Percentiles rank a stretch among this genome's conserved stretches.
Conservation (phyloP, 164 flowering plant species). For the Tetracentron sinense region DNA sequence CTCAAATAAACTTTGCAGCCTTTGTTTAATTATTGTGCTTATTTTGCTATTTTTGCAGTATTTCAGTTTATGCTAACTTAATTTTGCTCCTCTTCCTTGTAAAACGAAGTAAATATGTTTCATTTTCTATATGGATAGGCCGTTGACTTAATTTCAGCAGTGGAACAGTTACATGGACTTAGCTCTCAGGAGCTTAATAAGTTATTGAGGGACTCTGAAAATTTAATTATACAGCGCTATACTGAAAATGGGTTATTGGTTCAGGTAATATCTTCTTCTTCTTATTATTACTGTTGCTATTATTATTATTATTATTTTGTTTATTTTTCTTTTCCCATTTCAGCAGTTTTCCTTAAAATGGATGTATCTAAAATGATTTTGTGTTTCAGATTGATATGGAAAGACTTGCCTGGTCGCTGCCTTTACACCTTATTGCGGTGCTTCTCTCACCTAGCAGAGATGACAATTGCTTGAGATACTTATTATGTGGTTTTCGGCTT, state of each 20-base stretch:
- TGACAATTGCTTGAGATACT: constrained; percentile 46
- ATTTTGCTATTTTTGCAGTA: not conserved
- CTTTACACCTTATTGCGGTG: constrained; percentile 81
- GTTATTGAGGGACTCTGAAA: constrained; percentile 66
- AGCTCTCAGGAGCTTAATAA: constrained; percentile 66
- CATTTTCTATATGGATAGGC: constrained; percentile 39
- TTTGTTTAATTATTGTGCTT: not conserved
- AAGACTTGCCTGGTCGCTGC: constrained; percentile 63
- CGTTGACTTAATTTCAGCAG: constrained; percentile 59
- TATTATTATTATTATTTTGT: not conserved
- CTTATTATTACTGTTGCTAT: not conserved
- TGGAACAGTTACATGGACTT: constrained; percentile 65
- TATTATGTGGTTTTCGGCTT: constrained; percentile 67
- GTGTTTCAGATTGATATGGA: constrained; percentile 77
- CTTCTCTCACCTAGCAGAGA: constrained; percentile 52
- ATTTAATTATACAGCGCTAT: constrained; percentile 31
- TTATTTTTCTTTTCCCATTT: constrained; percentile 4
- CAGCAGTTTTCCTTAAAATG: not conserved
- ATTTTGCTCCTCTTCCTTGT: not conserved
- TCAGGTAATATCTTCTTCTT: constrained; percentile 39
- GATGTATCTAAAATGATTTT: constrained; percentile 6
- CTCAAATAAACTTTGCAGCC: too few relatives aligned
- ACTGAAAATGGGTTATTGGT: constrained; percentile 46
- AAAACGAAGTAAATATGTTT: not conserved
- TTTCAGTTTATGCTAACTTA: too few relatives aligned